Base-by-base conservation (phyloP, 805 yeast species). In the Candida broadrunensis region DNA sequence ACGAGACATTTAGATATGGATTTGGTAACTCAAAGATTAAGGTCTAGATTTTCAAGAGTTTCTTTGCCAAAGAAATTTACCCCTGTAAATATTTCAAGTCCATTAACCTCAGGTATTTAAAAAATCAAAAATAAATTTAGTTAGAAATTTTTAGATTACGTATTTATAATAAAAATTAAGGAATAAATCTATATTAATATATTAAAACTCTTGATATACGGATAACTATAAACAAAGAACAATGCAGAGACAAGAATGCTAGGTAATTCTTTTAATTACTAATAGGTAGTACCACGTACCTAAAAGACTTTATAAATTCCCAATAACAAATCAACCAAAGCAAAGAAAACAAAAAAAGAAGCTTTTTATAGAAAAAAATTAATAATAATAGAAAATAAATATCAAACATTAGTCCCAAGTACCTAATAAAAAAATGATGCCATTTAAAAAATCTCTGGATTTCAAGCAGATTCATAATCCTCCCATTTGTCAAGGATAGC, bases 401-500 rank as follows among this genome's bases (percentile, higher is more conserved):
- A 25, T 9, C 14, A 25, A 25, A 9, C 6, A 25, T 25, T 9
- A 25, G 29, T 25, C 29, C 29, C 29, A 25, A 25, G 5, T 25
- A 25, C 29, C 29, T 21, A 21, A 21, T 7, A 13, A 9, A 25
- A 25, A 25, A 25, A 25, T 11, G 5, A 25, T 9, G 14, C 11
- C 29, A 7, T 9, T 7, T 9, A 13, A 25, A n/a, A 25, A 11
- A 13, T 13, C 24, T 21, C 24, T 21, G 9, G 24, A n/a, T 21
- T 8, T 51, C 59, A 77, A 43, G 81, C 77, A 35, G 65, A 60
- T 58, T 77, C 81, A 65, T 85, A 91, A 52, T 77, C 72, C 58
- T 88, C 97, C 99, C 99, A 93, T 78, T 89, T 88, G 50, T 93
- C 97, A 50, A 93, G 71, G 54, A 93, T 86, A 37, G 78, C 73